Base-by-base conservation (phyloP, 1,284 basidiomycete species). In the Tetrapyrgos nigripes region DNA sequence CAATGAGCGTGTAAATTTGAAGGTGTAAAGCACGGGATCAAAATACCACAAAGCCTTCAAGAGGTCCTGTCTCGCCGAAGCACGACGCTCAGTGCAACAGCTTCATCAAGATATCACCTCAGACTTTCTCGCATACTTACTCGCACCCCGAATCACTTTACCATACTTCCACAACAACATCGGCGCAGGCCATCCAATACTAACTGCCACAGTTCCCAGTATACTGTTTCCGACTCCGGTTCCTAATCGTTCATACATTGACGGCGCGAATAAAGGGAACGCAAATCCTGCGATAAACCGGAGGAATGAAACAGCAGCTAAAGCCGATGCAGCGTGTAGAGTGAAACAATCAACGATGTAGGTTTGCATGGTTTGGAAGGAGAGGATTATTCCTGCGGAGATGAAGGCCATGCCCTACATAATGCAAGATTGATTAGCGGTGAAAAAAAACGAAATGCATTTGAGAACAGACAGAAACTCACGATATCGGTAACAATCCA, bases 341-440 rank as follows among this genome's bases (percentile, higher is more conserved):
- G 87, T 84, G 70, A 89, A 91, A 0, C 84, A 72, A 64, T 89
- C 87, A 26, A 90, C 82, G 57, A 90, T 76, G 60, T 92, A 88
- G 0, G 81, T 83, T 65, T 86, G 84, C 28, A 86, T 84, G 3
- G 77, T 66, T 69, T 87, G 85, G 73, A 85, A 87, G 52, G 75
- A 77, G 24, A 86, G 72, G 48, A 87, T 83, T 29, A 80, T 72
- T 0, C 85, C 86, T 0, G 74, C 83, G 14, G 84, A 84, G n/a
- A 87, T 74, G 40, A 81, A 68, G 0, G 75, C 80, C 49, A 88
- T 85, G 3, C 86, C 87, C 86, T 88, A 50, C 9, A 61, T 52
- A 47, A 51, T 8, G 5, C 52, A 28, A 8, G 13, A 19, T 17
- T 33, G 19, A 45, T 23, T 8, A 23, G 29, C 10, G 11, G n/a